Evolutionary conservation across 106 monocot species (phyloP).

Genomic region (Hemerocallis citrina): DNA sequence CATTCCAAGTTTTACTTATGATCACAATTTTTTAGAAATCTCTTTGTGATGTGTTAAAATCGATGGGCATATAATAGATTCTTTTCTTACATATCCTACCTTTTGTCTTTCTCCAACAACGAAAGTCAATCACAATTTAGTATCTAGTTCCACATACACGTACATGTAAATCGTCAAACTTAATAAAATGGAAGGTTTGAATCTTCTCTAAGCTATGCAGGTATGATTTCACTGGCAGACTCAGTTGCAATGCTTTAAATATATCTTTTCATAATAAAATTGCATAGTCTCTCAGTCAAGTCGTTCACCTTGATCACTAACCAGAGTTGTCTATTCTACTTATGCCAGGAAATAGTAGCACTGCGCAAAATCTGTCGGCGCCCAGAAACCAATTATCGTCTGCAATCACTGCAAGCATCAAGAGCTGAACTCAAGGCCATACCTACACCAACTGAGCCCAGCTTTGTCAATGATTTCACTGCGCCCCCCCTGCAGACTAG

Average conservation of each 20-base stretch:
- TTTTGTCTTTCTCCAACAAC: too few relatives aligned
- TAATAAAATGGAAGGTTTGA: neutral
- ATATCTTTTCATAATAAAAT: neutral
- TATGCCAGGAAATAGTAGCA: constrained; percentile 61
- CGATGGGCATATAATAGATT: too few relatives aligned
- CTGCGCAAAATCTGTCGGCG: constrained; percentile 60
- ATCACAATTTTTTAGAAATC: too few relatives aligned
- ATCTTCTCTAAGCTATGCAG: neutral
- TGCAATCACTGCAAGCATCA: constrained; percentile 34
- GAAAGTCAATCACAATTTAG: too few relatives aligned
- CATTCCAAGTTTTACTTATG: too few relatives aligned
- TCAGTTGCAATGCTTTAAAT: neutral
- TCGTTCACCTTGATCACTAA: neutral
- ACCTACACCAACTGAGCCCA: too few relatives aligned
- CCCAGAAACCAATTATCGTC: constrained; percentile 54
- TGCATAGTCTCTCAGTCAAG: neutral
- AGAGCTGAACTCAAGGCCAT: too few relatives aligned
- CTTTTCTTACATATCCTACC: too few relatives aligned
- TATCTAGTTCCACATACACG: neutral
- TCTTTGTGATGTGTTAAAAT: too few relatives aligned
- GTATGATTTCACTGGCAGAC: neutral
- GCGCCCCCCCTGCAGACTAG: neutral
- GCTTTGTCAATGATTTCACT: constrained; percentile 8
- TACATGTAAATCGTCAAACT: neutral
- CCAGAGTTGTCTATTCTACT: neutral